Evolutionary conservation across 345 rosid genomes (phyloP).

Genomic region (Xanthoceras sorbifolium): DNA sequence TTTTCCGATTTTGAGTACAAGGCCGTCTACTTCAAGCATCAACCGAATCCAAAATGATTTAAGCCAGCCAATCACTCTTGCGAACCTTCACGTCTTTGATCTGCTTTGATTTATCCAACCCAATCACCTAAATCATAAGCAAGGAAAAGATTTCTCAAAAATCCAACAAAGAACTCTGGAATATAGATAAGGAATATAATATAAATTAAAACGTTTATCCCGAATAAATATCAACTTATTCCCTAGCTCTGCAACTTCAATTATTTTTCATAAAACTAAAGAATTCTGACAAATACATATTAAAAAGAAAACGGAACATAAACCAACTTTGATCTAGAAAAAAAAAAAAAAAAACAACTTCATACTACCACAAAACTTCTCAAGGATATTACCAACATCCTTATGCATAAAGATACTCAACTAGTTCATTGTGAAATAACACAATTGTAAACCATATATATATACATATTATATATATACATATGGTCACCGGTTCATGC

Average conservation of each 20-base stretch:
- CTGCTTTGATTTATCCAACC: conserved; percentile 31
- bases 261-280: neutral
- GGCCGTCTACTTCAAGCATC: neutral
- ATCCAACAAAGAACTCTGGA: neutral
- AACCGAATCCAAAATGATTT: neutral
- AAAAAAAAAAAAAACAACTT: neutral
- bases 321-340: neutral
- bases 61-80: conserved; percentile 29
- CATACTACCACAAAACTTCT: neutral
- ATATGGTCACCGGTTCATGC: too few species aligned
- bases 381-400: neutral
- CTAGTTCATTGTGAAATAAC: too few species aligned
- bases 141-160: neutral
- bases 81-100: conserved; percentile 32
- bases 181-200: conserved; percentile 10
- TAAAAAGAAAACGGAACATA: neutral
- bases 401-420: too few species aligned
- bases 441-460: too few species aligned
- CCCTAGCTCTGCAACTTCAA: neutral
- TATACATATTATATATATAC: too few species aligned
- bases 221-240: neutral
- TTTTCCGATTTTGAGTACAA: neutral
- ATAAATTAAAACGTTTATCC: neutral
- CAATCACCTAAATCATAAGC: conserved; percentile 29
- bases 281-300: neutral